Evolutionary conservation across 768 basidiomycete species (phyloP).

Genomic region (Boletus patriciae): DNA sequence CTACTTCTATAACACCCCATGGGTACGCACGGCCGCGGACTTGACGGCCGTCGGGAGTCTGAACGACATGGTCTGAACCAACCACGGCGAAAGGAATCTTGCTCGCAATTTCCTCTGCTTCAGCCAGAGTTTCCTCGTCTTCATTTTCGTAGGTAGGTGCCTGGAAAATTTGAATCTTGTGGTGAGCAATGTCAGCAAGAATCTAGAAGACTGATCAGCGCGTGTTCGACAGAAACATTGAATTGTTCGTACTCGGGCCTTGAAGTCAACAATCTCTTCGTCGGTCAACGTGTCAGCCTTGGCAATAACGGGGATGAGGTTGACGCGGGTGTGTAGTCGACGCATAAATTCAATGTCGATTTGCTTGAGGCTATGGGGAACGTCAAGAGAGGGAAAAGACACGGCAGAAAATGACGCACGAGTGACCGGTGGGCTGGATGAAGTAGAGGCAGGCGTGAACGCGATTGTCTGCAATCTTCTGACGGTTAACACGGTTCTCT

Average conservation of each 20-base stretch:
- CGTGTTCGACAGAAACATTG: background rate
- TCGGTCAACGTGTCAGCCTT: conserved; percentile 98
- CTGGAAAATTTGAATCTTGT: conserved; percentile 97
- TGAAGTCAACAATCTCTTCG: conserved; percentile 91
- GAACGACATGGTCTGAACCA: conserved; percentile 83
- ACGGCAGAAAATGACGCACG: conserved; percentile 51
- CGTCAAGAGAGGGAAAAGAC: background rate
- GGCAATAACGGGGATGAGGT: conserved; percentile 97
- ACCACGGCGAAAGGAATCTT: conserved; percentile 99
- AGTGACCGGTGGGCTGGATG: conserved; percentile 97
- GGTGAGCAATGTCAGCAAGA: conserved; percentile 88
- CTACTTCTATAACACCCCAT: conserved; percentile 99
- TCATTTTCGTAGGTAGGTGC: conserved; percentile 97
- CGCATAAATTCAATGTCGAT: conserved; percentile 99
- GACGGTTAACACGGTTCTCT: conserved; percentile 96
- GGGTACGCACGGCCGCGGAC: conserved; percentile 96
- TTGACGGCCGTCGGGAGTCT: conserved; percentile 82
- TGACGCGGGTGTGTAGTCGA: conserved; percentile 94
- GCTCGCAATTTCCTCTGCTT: conserved; percentile 96
- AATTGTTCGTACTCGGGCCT: conserved; percentile 67
- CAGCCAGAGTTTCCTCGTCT: conserved; percentile 96
- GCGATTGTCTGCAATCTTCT: conserved; percentile 93
- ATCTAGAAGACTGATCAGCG: conserved; percentile 51
- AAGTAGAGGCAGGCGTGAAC: conserved; percentile 99
- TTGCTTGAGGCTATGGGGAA: conserved; percentile 74